Evolutionary conservation across 2,329 filamentous ascomycete species (phyloP).

Genomic region (Aspergillus ochraceus): DNA sequence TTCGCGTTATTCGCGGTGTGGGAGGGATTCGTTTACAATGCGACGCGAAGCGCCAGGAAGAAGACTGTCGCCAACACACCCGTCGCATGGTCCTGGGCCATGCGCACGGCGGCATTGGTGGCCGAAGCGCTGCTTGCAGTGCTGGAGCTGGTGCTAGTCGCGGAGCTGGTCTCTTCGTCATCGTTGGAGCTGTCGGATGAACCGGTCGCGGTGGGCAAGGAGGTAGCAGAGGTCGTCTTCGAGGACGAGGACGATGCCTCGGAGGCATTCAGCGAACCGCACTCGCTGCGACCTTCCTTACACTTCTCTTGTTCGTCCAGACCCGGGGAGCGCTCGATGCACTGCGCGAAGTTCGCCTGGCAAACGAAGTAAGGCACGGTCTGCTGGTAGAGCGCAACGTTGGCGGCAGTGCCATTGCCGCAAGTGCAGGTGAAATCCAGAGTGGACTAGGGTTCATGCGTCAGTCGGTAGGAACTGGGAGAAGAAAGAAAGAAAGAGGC

Average conservation of each 20-base stretch:
- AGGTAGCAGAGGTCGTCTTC: conserved; percentile 27
- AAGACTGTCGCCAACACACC: conserved; percentile 54
- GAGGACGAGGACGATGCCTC: conserved; percentile 29
- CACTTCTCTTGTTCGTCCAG: conserved; percentile 51
- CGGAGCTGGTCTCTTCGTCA: conserved; percentile 24
- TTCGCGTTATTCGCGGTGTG: neutral
- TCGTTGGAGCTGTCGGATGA: conserved; percentile 16
- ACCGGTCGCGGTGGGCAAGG: conserved; percentile 35
- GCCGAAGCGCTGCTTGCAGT: conserved; percentile 25
- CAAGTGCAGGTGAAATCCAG: conserved; percentile 61
- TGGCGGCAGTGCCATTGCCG: conserved; percentile 54
- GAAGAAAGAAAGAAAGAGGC: neutral
- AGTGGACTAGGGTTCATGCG: conserved; percentile 37
- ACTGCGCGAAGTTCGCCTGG: conserved; percentile 52
- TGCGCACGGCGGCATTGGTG: conserved; percentile 48
- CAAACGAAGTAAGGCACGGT: conserved; percentile 64
- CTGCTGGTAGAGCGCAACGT: conserved; percentile 56
- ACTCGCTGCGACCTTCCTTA: conserved; percentile 45
- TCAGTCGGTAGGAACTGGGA: conserved; percentile 14
- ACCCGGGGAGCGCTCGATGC: conserved; percentile 42
- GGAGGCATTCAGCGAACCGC: conserved; percentile 53
- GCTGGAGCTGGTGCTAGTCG: conserved; percentile 28
- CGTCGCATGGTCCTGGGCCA: conserved; percentile 53
- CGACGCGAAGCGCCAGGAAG: conserved; percentile 57
- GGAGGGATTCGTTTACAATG: conserved; percentile 47